Percentiles rank a stretch among this genome's conserved stretches.
Evolutionary conservation across 164 flowering plant species (phyloP).

Genomic region (Stephania yunnanensis): DNA sequence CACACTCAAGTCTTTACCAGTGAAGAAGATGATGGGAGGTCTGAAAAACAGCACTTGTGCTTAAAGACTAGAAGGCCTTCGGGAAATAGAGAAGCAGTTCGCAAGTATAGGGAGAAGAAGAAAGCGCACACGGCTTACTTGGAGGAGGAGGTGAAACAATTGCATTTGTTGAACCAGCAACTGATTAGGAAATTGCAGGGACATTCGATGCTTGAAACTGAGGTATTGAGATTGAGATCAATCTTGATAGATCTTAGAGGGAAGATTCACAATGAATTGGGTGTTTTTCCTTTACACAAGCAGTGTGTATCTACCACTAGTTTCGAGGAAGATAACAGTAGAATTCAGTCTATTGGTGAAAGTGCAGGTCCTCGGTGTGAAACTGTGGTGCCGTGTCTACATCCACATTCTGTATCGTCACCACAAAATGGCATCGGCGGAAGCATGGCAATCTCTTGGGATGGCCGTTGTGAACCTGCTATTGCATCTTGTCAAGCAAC

Average conservation of each 20-base stretch:
- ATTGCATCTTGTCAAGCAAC: conserved; percentile 21
- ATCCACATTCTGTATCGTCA: conserved; percentile 20
- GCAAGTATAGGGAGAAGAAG: conserved; percentile 79
- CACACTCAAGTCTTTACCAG: conserved; percentile 49
- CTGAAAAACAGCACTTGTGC: conserved; percentile 9
- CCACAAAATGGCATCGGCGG: conserved; percentile 16
- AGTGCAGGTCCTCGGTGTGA: conserved; percentile 22
- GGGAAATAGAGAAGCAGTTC: conserved; percentile 66
- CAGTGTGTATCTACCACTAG: conserved; percentile 17
- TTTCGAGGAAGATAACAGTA: conserved; percentile 35
- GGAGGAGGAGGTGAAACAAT: conserved; percentile 58
- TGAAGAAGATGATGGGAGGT: conserved; percentile 24
- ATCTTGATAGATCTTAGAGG: conserved; percentile 45
- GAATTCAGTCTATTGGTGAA: conserved; percentile 15
- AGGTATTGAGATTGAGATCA: conserved; percentile 42
- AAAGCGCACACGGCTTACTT: conserved; percentile 61
- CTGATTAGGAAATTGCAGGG: conserved; percentile 47
- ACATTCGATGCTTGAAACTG: conserved; percentile 51
- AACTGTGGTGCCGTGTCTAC: conserved; percentile 26
- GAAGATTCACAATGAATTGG: conserved; percentile 51
- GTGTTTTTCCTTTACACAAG: conserved; percentile 39
- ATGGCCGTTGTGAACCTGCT: conserved; percentile 27
- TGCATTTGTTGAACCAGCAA: conserved; percentile 48
- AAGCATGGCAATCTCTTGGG: conserved; percentile 19
- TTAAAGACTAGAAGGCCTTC: conserved; percentile 32